phyloP scores from a whole-genome alignment of 2,329 filamentous ascomycete genomes.

The Fusarium phyllophilum region DNA sequence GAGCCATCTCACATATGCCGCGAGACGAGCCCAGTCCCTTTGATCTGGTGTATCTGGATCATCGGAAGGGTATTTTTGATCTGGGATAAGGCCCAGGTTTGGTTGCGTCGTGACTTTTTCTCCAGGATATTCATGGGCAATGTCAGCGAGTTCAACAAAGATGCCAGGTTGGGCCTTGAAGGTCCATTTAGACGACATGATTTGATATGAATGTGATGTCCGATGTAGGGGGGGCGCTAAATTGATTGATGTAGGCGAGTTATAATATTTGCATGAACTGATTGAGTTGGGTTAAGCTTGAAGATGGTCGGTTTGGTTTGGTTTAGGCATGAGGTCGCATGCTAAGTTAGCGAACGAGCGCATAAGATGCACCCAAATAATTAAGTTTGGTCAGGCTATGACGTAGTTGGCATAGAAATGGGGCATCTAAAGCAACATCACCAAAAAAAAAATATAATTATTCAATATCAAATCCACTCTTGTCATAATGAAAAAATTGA shows the following conservation, averaged over 20 bases:
- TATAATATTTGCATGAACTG: neutral
- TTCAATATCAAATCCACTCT: neutral
- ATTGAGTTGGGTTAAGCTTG: neutral
- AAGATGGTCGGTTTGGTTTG: neutral
- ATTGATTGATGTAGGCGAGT: neutral
- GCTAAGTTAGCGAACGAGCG: neutral
- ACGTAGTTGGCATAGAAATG: constrained; percentile 33
- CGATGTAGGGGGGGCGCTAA: neutral
- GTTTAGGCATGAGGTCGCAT: neutral
- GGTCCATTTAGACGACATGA: constrained; percentile 37
- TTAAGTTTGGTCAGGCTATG: constrained; percentile 13
- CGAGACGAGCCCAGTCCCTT: constrained; percentile 65
- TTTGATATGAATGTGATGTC: neutral
- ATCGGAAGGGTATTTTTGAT: constrained; percentile 57
- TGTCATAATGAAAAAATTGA: neutral
- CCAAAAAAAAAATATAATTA: neutral
- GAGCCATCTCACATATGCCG: constrained; percentile 57
- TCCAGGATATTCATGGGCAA: constrained; percentile 41
- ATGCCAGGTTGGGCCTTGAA: constrained; percentile 42
- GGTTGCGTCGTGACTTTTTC: constrained; percentile 53
- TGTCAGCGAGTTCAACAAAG: constrained; percentile 57
- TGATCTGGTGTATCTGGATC: constrained; percentile 36
- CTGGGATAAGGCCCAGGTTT: constrained; percentile 65
- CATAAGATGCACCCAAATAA: neutral
- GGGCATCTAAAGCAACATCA: neutral